Base-by-base conservation (phyloP, 176 grass and related monocot genomes). In the Leersia perrieri region DNA sequence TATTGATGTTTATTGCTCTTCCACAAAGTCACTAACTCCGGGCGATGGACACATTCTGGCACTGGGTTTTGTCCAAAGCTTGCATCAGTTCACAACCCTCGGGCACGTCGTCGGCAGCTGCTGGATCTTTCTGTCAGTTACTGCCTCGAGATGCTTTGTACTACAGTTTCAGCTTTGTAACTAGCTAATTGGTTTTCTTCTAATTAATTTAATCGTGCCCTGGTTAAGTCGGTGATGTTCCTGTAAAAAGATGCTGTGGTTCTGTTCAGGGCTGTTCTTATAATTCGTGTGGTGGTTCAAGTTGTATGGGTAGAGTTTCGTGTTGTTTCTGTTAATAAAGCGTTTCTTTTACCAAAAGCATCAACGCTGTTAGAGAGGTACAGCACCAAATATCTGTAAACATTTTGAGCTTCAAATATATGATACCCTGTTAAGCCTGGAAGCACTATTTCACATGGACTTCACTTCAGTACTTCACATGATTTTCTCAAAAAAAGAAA, bases 231-330 rank as follows among this genome's bases (percentile, higher is more conserved):
- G 26, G 34, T 86, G 61, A 27, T 80, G 35, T 80, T 34, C 31
- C 73, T 80, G 84, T 86, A 74, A 67, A 83, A 30, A 66, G 14
- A 79, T 29, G 34, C 22, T 60, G 83, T 40, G 40, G 33, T 72
- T 9, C 42, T 31, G 33, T 72, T 9, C 42, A 9, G 60, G 38
- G 26, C 20, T 31, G 33, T 60, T 79, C 68, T 36, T 64, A 33
- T 73, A 57, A 27, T 33, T 16, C 5, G 22, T 58, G 53, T 58
- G 22, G 20, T 58, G 51, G 22, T 57, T 18, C 51, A n/a, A 57
- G 20, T 60, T 68, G 72, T 68, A 60, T 55, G 40, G 64, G 31
- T 13, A 30, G 38, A 18, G 20, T 71, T 40, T 58, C 29, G 9
- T 80, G 57, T 58, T 26, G 41, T 10, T 77, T 63, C 18, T n/a